Evolutionary conservation across 305 asterid genomes (phyloP).

Genomic region (Fraxinus angustifolia): DNA sequence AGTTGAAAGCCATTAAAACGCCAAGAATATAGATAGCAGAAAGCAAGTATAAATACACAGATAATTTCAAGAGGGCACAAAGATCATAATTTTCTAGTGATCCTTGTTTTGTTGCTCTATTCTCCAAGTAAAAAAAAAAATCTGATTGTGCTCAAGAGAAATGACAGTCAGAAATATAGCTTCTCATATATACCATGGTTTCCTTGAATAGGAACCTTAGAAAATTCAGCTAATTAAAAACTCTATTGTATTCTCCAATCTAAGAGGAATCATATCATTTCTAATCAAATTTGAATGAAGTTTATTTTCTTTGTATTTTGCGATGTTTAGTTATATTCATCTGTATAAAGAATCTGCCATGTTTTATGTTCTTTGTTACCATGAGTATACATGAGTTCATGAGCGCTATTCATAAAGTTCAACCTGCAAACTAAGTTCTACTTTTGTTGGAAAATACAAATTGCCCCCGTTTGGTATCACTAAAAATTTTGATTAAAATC

Average conservation of each 20-base stretch:
- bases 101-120: neutral
- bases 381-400: neutral
- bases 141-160: neutral
- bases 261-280: neutral
- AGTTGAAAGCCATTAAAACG: neutral
- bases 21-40: neutral
- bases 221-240: neutral
- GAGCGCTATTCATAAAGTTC: neutral
- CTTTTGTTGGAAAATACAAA: neutral
- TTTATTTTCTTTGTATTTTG: neutral
- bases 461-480: neutral
- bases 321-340: neutral
- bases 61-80: neutral
- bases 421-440: neutral
- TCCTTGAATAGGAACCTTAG: neutral
- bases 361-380: neutral
- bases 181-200: neutral
- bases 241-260: neutral
- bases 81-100: neutral
- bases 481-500: neutral
- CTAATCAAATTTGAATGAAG: neutral
- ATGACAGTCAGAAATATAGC: neutral
- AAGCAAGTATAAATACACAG: slow-evolving; percentile 3
- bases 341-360: neutral
- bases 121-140: neutral